Evolutionary conservation across 2,329 filamentous ascomycete genomes (phyloP).

Genomic region (Monosporascus cannonballus): DNA sequence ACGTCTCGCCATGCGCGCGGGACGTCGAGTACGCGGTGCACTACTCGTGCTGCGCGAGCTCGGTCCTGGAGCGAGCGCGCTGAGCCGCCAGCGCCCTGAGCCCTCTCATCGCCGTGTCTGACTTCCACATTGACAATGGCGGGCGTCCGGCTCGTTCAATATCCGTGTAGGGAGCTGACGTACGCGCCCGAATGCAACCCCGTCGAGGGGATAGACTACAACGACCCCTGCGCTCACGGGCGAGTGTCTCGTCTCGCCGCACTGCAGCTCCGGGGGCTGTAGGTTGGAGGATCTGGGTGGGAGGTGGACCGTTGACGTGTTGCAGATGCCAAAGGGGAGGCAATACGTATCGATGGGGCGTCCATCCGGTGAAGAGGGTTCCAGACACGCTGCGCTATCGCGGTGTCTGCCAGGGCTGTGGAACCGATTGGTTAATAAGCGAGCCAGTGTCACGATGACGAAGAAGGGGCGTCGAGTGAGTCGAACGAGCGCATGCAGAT

Average conservation of each 20-base stretch:
- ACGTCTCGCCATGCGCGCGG: slow-evolving; percentile 35
- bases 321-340: slow-evolving; percentile 41
- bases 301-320: slow-evolving; percentile 43
- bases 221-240: slow-evolving; percentile 39
- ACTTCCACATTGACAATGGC: slow-evolving; percentile 4
- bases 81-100: slow-evolving; percentile 11
- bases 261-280: slow-evolving; percentile 43
- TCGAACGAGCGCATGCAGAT: not conserved
- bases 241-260: slow-evolving; percentile 37
- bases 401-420: slow-evolving; percentile 39
- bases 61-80: slow-evolving; percentile 20
- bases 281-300: slow-evolving; percentile 42
- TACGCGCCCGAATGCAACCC: slow-evolving; percentile 24
- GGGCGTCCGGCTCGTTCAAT: slow-evolving; percentile 8
- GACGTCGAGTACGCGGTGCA: slow-evolving; percentile 34
- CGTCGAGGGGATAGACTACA: slow-evolving; percentile 18
- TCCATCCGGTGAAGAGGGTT: slow-evolving; percentile 37
- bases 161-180: slow-evolving; percentile 25
- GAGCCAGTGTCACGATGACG: too few species aligned
- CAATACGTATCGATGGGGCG: slow-evolving; percentile 40
- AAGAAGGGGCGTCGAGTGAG: too few species aligned
- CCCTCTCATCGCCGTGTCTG: slow-evolving; percentile 1
- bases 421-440: slow-evolving; percentile 20
- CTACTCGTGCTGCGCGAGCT: slow-evolving; percentile 37
- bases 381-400: slow-evolving; percentile 49